phyloP scores from a whole-genome alignment of 2,329 filamentous ascomycete species.

The Didymella exigua region DNA sequence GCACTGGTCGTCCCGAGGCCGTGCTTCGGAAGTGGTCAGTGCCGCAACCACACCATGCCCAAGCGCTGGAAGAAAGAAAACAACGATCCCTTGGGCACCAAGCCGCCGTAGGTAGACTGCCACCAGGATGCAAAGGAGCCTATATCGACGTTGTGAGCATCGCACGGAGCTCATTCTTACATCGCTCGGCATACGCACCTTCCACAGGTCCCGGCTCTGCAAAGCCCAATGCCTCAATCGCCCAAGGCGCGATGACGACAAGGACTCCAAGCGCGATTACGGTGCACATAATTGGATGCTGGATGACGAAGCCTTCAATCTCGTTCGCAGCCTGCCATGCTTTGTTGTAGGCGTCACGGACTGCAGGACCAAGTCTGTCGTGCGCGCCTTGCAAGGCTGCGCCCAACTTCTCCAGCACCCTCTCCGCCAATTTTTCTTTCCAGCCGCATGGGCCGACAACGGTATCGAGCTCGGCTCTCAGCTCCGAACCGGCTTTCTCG shows the following conservation, averaged over 20 bases:
- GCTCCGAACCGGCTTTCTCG: constrained; percentile 22
- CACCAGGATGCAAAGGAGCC: constrained; percentile 50
- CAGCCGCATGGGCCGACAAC: constrained; percentile 35
- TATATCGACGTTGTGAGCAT: constrained; percentile 13
- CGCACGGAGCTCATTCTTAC: background rate
- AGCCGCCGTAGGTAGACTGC: constrained; percentile 48
- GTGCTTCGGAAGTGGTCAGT: constrained; percentile 14
- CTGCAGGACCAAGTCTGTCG: constrained; percentile 29
- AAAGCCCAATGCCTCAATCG: constrained; percentile 42
- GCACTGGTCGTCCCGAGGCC: background rate
- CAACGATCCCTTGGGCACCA: constrained; percentile 50
- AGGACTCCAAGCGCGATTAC: constrained; percentile 42
- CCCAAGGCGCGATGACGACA: constrained; percentile 33
- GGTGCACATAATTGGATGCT: constrained; percentile 38
- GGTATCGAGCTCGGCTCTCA: constrained; percentile 32
- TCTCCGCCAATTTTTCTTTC: constrained; percentile 40
- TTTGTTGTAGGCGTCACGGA: constrained; percentile 33
- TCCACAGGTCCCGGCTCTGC: constrained; percentile 37
- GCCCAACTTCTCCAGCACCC: constrained; percentile 36
- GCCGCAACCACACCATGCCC: constrained; percentile 46
- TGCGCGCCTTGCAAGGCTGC: constrained; percentile 27
- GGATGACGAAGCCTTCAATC: constrained; percentile 36
- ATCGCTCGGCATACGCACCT: constrained; percentile 27
- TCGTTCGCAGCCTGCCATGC: constrained; percentile 29
- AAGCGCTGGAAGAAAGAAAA: constrained; percentile 53